Percentiles rank a stretch among this genome's conserved stretches.
These are phyloP conservation scores for Arthrobotrys conoides DNA, from an alignment of 2,329 filamentous ascomycete genomes.

Conservation along the genomic window DNA sequence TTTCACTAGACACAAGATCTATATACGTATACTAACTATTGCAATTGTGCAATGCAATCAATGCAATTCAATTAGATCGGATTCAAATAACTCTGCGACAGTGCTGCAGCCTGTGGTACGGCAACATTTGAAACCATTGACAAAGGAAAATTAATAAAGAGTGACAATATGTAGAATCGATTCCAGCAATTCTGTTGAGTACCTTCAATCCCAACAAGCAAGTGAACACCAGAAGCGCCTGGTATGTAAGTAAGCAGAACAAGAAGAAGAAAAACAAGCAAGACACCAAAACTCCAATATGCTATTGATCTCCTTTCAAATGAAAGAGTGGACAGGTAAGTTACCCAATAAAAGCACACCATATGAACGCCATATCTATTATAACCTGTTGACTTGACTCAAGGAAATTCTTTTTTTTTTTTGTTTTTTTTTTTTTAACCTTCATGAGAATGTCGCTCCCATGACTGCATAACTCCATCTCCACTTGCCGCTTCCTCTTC, in stretches of 20 bases:
- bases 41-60: background rate
- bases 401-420: background rate
- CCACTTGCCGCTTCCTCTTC: constrained; percentile 12
- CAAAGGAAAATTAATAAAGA: background rate
- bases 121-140: background rate
- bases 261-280: background rate
- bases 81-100: background rate
- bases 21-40: too few species aligned
- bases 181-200: background rate
- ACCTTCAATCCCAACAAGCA: background rate
- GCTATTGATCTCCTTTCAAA: background rate
- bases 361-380: background rate
- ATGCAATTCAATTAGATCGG: background rate
- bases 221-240: background rate
- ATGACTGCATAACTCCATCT: constrained; percentile 50
- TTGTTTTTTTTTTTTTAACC: too few species aligned
- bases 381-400: background rate
- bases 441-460: constrained; percentile 30
- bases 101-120: background rate
- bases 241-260: background rate
- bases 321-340: constrained; percentile 2
- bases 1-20: too few species aligned
- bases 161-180: background rate
- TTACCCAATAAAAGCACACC: background rate
- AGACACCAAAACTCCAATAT: constrained; percentile 9